Percentiles rank a stretch among this genome's conserved stretches.
phyloP scores from a whole-genome alignment of 805 yeast genomes.

The Spathaspora hagerdaliae region DNA sequence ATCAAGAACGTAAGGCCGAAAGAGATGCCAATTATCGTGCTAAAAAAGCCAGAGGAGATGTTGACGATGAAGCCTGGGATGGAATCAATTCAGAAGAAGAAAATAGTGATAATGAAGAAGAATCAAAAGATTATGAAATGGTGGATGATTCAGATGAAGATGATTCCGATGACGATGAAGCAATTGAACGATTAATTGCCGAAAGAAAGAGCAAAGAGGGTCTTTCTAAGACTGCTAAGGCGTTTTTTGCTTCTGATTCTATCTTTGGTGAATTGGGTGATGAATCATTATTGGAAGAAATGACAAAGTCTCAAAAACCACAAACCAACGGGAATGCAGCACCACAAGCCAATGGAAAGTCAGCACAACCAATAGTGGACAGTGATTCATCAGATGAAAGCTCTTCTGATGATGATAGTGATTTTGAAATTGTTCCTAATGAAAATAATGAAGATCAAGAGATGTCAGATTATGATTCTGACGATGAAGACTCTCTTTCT shows the following conservation, averaged over 20 bases:
- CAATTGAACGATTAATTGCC: conserved; percentile 51
- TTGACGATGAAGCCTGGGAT: conserved; percentile 73
- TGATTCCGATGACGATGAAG: conserved; percentile 71
- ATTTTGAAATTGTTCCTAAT: conserved; percentile 40
- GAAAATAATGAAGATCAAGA: conserved; percentile 20
- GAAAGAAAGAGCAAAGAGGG: conserved; percentile 36
- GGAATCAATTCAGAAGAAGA: conserved; percentile 56
- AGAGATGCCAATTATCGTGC: conserved; percentile 67
- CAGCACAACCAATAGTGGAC: conserved; percentile 5
- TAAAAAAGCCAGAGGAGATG: conserved; percentile 70
- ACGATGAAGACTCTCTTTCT: conserved; percentile 45
- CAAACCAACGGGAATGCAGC: not conserved
- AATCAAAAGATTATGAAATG: conserved; percentile 41
- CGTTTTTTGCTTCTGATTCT: conserved; percentile 37
- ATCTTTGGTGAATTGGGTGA: conserved; percentile 41
- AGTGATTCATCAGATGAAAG: conserved; percentile 15
- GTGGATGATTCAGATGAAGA: conserved; percentile 33
- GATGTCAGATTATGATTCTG: conserved; percentile 41
- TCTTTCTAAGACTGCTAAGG: conserved; percentile 31
- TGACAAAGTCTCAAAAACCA: conserved; percentile 15
- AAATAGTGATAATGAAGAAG: conserved; percentile 47
- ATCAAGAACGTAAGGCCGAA: conserved; percentile 63
- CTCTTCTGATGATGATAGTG: conserved; percentile 44
- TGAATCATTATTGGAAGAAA: conserved; percentile 45
- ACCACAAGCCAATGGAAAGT: conserved; percentile 1